Evolutionary conservation across 148 eudicot species (phyloP).

Genomic region (Camellia lanceoleosa): DNA sequence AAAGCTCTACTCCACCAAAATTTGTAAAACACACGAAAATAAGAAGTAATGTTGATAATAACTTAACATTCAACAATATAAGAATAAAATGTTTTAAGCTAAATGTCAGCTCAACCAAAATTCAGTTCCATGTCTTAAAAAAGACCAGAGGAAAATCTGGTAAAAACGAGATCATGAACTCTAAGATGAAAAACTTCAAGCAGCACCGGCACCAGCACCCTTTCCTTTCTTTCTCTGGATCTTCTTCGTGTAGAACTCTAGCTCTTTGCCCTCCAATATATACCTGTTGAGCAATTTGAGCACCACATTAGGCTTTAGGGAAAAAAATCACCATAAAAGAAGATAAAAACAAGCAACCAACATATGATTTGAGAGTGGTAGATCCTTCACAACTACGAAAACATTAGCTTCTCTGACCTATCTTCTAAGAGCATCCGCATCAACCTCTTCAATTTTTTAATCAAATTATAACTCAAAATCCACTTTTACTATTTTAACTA

Average conservation of each 20-base stretch:
- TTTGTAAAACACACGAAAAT: not conserved
- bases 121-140: not conserved
- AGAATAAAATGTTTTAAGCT: not conserved
- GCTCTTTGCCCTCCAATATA: constrained; percentile 71
- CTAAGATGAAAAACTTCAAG: constrained; percentile 24
- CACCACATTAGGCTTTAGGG: not conserved
- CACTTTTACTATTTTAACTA: too few species aligned
- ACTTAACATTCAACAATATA: not conserved
- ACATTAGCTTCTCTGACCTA: too few species aligned
- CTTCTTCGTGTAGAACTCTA: constrained; percentile 83
- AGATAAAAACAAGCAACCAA: not conserved
- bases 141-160: not conserved
- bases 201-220: constrained; percentile 40
- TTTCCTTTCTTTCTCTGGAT: constrained; percentile 78
- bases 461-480: too few species aligned
- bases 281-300: constrained; percentile 33
- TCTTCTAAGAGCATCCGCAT: too few species aligned
- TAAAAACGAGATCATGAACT: not conserved
- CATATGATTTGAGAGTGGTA: too few species aligned
- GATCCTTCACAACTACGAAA: too few species aligned
- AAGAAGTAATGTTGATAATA: not conserved
- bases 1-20: not conserved
- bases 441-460: too few species aligned
- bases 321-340: not conserved
- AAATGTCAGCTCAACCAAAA: constrained; percentile 7